Conservation (phyloP, 2,329 filamentous ascomycete genomes). For the Claviceps pusilla region DNA sequence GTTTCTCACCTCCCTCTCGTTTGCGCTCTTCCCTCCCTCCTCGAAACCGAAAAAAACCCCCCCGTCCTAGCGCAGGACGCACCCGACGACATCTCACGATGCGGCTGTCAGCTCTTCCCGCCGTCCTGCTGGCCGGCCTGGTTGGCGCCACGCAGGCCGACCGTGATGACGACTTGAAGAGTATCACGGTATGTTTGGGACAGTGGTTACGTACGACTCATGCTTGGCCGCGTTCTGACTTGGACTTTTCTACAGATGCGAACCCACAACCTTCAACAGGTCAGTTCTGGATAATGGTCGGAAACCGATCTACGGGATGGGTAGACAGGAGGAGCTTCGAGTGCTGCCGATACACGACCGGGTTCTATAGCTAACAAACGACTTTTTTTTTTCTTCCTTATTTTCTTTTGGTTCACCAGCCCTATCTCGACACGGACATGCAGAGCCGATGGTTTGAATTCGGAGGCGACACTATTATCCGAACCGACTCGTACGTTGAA, state of each 20-base stretch:
- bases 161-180: constrained; percentile 35
- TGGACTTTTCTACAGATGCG: constrained; percentile 44
- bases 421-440: constrained; percentile 95
- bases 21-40: background rate
- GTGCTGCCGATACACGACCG: background rate
- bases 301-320: background rate
- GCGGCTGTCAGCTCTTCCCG: constrained; percentile 32
- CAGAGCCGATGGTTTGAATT: constrained; percentile 98
- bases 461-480: constrained; percentile 82
- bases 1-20: background rate
- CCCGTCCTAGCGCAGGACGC: background rate
- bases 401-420: constrained; percentile 35
- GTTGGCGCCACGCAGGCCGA: constrained; percentile 35
- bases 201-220: background rate
- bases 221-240: background rate
- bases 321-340: background rate
- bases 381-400: background rate
- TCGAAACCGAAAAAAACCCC: background rate
- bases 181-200: constrained; percentile 29
- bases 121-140: constrained; percentile 33
- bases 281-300: constrained; percentile 28
- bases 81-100: constrained; percentile 19
- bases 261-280: constrained; percentile 70
- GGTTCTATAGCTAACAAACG: background rate
- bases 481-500: constrained; percentile 47